phyloP scores from a whole-genome alignment of 2,329 filamentous ascomycete species.

The Scleromitrula shiraiana region DNA sequence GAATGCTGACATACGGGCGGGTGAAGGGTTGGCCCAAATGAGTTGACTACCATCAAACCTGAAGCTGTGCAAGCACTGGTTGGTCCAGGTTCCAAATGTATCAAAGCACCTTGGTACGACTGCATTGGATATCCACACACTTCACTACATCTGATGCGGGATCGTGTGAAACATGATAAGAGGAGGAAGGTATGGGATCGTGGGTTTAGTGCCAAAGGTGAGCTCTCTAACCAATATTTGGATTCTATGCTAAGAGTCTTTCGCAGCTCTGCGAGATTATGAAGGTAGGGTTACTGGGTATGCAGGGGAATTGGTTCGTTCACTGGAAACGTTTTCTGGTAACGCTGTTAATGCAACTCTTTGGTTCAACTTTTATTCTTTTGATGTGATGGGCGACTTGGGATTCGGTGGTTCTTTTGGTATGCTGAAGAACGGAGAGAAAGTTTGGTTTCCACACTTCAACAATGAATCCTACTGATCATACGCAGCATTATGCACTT shows the following conservation, averaged over 20 bases:
- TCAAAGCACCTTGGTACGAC: conserved; percentile 22
- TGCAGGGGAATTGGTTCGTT: conserved; percentile 14
- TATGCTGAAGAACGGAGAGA: conserved; percentile 15
- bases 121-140: conserved; percentile 6
- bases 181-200: conserved; percentile 21
- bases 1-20: not conserved
- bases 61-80: conserved; percentile 16
- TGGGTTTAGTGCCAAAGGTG: conserved; percentile 16
- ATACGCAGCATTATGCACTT: conserved; percentile 10
- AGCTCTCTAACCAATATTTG: not conserved
- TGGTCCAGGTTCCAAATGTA: conserved; percentile 16
- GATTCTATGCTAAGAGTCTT: not conserved
- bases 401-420: conserved; percentile 23
- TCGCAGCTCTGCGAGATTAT: conserved; percentile 19
- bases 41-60: conserved; percentile 16
- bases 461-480: not conserved
- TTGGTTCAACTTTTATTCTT: conserved; percentile 22
- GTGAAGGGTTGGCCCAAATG: conserved; percentile 13
- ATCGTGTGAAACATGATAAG: conserved; percentile 18
- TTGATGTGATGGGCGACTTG: conserved; percentile 26
- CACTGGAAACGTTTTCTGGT: conserved; percentile 12
- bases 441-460: not conserved
- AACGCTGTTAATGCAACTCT: conserved; percentile 16
- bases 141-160: conserved; percentile 14
- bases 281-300: conserved; percentile 17